phyloP scores from a whole-genome alignment of 305 asterid species.

The Plantago lanceolata region DNA sequence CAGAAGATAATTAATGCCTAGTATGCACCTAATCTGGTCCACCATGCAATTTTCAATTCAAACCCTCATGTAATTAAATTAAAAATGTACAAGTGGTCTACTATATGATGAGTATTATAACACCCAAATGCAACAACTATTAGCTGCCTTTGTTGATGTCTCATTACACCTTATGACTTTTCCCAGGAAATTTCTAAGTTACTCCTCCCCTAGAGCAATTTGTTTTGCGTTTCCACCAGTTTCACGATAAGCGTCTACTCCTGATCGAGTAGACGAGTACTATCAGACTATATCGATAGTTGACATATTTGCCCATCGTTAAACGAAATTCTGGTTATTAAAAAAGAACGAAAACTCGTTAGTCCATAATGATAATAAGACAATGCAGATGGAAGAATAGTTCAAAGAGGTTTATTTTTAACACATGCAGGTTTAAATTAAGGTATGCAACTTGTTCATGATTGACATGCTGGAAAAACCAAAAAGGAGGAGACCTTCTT shows the following conservation, averaged over 20 bases:
- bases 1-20: background rate
- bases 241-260: too few species aligned
- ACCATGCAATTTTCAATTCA: background rate
- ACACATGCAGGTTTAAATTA: background rate
- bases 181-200: background rate
- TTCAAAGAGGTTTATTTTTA: too few species aligned
- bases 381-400: too few species aligned
- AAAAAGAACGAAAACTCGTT: too few species aligned
- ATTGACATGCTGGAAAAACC: background rate
- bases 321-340: too few species aligned
- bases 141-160: background rate
- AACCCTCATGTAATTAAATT: background rate
- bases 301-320: too few species aligned
- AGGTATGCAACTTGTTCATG: background rate
- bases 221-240: background rate
- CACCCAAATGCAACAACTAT: background rate
- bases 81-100: too few species aligned
- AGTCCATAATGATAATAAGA: too few species aligned
- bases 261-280: too few species aligned
- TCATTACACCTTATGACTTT: background rate
- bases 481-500: background rate
- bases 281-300: too few species aligned
- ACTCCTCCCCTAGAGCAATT: background rate
- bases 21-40: conserved; percentile 5
- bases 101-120: background rate